Evolutionary conservation across 352 stramenopile genomes (phyloP).

Genomic region (Globisporangium heterothallicum): DNA sequence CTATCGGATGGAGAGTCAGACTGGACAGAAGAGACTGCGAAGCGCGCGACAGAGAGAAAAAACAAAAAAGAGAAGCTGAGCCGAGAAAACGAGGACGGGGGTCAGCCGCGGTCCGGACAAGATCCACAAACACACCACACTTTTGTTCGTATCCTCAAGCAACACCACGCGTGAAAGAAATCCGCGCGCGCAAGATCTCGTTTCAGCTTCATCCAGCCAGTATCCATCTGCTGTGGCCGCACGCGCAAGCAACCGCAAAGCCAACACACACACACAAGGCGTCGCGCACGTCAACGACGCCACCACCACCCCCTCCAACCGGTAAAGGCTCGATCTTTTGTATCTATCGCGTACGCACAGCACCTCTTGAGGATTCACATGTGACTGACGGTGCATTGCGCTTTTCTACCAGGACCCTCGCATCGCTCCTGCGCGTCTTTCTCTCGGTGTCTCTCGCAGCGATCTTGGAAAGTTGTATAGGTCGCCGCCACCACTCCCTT

Average conservation of each 20-base stretch:
- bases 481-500: no score
- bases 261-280: no score
- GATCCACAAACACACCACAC: conserved; percentile 14
- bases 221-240: conserved; percentile 7
- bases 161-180: background rate
- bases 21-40: background rate
- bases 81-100: background rate
- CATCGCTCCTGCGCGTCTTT: no score
- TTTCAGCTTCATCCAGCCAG: background rate
- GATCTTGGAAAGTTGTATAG: background rate
- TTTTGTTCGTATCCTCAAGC: conserved; percentile 15
- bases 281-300: no score
- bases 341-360: no score
- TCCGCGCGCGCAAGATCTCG: background rate
- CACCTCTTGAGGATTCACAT: no score
- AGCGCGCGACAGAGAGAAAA: conserved; percentile 8
- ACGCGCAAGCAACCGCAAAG: conserved; percentile 2
- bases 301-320: no score
- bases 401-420: no score
- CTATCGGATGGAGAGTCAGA: conserved; percentile 6
- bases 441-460: background rate
- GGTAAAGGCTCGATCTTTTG: no score
- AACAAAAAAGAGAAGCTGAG: conserved; percentile 10
- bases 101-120: conserved; percentile 10
- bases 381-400: no score